These are phyloP conservation scores for Penicillium palitans DNA, from an alignment of 2,329 filamentous ascomycete genomes.

Conservation along the genomic window DNA sequence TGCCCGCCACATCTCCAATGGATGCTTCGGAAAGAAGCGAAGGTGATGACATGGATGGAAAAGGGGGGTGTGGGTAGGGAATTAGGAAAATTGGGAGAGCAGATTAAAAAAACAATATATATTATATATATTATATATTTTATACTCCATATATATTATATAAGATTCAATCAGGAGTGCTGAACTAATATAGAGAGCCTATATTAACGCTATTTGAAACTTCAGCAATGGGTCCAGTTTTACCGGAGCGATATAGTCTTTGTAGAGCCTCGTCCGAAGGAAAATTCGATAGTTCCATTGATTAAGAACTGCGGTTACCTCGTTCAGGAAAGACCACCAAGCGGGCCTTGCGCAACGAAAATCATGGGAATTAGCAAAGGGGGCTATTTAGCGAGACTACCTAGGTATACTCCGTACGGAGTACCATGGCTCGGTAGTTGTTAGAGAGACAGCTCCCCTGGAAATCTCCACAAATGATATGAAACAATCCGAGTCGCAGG, in stretches of 20 bases:
- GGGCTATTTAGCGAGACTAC: not conserved
- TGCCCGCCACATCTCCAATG: slow-evolving; percentile 25
- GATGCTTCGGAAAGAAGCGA: slow-evolving; percentile 12
- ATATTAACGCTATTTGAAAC: not conserved
- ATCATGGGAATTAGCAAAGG: not conserved
- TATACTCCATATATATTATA: not conserved
- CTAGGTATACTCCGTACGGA: not conserved
- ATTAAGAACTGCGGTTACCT: slow-evolving; percentile 8
- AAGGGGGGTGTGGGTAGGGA: no score
- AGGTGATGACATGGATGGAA: not conserved
- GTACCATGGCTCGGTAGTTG: slow-evolving; percentile 17
- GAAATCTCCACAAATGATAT: slow-evolving; percentile 27
- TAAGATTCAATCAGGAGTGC: not conserved
- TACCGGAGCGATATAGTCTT: not conserved
- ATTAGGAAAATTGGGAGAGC: no score
- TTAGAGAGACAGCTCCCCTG: slow-evolving; percentile 10
- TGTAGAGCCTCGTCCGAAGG: slow-evolving; percentile 18
- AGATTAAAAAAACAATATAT: not conserved
- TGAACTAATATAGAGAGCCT: not conserved
- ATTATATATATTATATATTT: not conserved
- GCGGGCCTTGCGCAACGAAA: slow-evolving; percentile 20
- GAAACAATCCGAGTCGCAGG: slow-evolving; percentile 27
- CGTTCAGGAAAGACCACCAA: slow-evolving; percentile 20
- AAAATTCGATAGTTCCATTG: slow-evolving; percentile 13
- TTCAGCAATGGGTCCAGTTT: not conserved